These are phyloP conservation scores for Escovopsis sp. DNA, from an alignment of 2,329 filamentous ascomycete genomes.

Conservation along the genomic window DNA sequence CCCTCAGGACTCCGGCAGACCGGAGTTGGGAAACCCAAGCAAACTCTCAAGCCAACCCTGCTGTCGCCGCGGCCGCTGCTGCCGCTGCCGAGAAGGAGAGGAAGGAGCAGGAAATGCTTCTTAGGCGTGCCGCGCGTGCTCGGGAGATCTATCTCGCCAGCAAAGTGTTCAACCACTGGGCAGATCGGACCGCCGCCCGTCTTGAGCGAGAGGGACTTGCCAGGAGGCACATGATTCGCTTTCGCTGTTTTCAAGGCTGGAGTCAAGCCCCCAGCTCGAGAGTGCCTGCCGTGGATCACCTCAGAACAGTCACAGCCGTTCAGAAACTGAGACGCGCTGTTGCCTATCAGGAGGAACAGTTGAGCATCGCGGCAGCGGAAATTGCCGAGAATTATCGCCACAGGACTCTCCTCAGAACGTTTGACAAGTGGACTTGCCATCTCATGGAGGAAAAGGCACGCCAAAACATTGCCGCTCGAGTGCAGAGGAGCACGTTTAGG, in stretches of 20 bases:
- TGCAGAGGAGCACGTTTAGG: slow-evolving; percentile 7
- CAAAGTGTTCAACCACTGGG: slow-evolving; percentile 39
- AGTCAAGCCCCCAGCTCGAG: slow-evolving; percentile 17
- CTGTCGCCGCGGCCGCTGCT: not conserved
- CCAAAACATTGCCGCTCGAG: slow-evolving; percentile 7
- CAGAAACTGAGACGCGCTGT: slow-evolving; percentile 20
- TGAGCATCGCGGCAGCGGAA: slow-evolving; percentile 11
- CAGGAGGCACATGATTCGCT: slow-evolving; percentile 53
- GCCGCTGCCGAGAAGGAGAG: not conserved
- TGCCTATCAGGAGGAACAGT: slow-evolving; percentile 12
- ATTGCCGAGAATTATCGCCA: slow-evolving; percentile 10
- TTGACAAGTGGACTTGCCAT: slow-evolving; percentile 16
- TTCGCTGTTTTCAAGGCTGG: slow-evolving; percentile 24
- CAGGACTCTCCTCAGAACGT: slow-evolving; percentile 8
- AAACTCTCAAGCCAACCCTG: slow-evolving; percentile 1
- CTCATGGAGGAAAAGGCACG: slow-evolving; percentile 10
- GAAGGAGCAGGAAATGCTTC: slow-evolving; percentile 7
- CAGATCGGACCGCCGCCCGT: slow-evolving; percentile 46
- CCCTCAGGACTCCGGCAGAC: not conserved
- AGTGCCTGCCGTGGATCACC: slow-evolving; percentile 14
- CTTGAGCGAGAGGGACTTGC: slow-evolving; percentile 51
- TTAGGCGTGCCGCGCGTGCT: slow-evolving; percentile 42
- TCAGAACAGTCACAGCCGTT: slow-evolving; percentile 15
- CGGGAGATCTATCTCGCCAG: slow-evolving; percentile 45
- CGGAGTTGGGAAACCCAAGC: not conserved